Evolutionary conservation across 2,329 filamentous ascomycete genomes (phyloP), one percentile per base, ranked within the genome.

Genomic region (Claviceps humidiphila): DNA sequence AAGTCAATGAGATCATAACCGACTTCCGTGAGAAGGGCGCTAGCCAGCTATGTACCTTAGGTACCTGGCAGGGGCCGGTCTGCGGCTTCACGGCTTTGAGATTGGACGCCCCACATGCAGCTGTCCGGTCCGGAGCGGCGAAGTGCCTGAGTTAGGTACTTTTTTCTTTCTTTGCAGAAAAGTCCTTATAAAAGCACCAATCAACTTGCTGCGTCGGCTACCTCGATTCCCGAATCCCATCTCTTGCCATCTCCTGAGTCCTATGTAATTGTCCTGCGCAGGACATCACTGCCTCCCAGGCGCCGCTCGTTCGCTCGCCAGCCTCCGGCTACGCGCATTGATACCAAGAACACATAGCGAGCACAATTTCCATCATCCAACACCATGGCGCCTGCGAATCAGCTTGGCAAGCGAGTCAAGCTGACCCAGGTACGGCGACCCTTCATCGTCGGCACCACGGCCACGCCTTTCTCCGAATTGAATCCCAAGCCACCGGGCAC

Each of bases 361-460:
- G 22, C 22, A 34, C 44, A 20, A n/a, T 16, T 8, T 37, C 11
- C 44, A 20, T 46, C 44, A 46, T 20, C 44, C 14, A 47, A 37
- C 16, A 50, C 52, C 51, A 84, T 84, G 81, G 78, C 80, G 51
- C 80, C 79, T 16, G 74, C 78, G 13, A 76, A 75, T 58, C 72
- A 71, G 57, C 69, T 75, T 22, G 77, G 78, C 53, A 83, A 83
- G 66, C 80, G 81, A 64, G 76, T 81, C 59, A 84, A 85, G 64
- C 76, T 80, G 61, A 74, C 76, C 49, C 77, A 88, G 71, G 72
- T 84, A 55, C 77, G 71, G 58, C 76, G 81, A 13, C 81, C 81
- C 34, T 84, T 84, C 64, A 71, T 90, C 58, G 87, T 87, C 67
- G 87, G 87, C 65, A 88, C 82, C 56, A 87, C 93, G 56, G 89